Evolutionary conservation across 768 basidiomycete genomes (phyloP), one percentile per base, ranked within the genome.

Genomic region (Lentinula raphanica): DNA sequence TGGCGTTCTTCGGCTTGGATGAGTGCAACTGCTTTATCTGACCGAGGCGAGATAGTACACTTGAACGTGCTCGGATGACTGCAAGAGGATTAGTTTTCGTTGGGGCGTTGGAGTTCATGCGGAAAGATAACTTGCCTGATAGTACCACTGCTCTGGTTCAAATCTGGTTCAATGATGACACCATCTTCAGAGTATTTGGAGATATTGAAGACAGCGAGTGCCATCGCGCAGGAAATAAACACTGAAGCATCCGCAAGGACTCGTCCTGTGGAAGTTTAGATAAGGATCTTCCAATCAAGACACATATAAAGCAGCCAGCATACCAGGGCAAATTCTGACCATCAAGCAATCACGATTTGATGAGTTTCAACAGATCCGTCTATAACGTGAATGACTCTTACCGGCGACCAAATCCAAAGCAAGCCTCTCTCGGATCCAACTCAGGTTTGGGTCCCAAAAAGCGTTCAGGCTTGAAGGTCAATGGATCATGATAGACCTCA

Each of bases 381-480:
- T 28, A 58, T n/a, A 29, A 13, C 9, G 44, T 32, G 1, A 48
- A 1, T 19, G 35, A 25, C 7, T 25, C 49, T 32, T 27, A 67
- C 67, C 79, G 67, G 62, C 80, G 63, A 23, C 80, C 80, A 54
- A 76, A 81, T 3, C 80, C 80, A 55, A 80, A 81, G 49, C 72
- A 73, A 28, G 74, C 66, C 7, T 65, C 66, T 13, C 69, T 67
- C 1, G 76, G 71, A 60, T 78, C 76, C 3, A 29, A 36, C 45
- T 76, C 71, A 2, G 72, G 67, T 13, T 63, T 60, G 7, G 58
- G 31, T 6, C 59, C 59, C 21, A 57, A n/a, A 21, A 48, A 57
- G 13, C 56, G 45, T 32, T 57, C 56, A 27, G 56, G 56, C 4
- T 49, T 57, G 46, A 57, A 57, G 4, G 35, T 9, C 56, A 57